A percentile compares a stretch with the other conserved stretches of the same genome.
Conservation (phyloP, 83 land plant genomes). For the Picea abies region DNA sequence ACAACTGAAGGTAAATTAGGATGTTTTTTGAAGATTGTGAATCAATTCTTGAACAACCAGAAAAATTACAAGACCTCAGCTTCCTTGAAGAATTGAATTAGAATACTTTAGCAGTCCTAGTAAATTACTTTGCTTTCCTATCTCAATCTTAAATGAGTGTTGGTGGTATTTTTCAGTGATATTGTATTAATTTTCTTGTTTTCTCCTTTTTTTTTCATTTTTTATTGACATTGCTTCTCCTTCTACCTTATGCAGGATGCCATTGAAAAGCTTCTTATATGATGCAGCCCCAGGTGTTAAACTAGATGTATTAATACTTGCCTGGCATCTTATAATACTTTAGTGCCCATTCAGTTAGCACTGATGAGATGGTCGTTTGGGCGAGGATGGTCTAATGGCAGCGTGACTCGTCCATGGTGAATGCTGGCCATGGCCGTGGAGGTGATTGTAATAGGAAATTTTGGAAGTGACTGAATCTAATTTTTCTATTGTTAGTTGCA, state of each 20-base stretch:
- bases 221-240: too few relatives aligned
- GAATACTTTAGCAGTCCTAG: background rate
- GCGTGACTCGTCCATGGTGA: too few relatives aligned
- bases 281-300: background rate
- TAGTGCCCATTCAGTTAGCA: background rate
- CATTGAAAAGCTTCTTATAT: conserved; percentile 91
- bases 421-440: too few relatives aligned
- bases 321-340: background rate
- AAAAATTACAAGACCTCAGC: too few relatives aligned
- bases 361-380: conserved; percentile 9
- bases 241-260: conserved; percentile 48
- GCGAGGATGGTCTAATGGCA: conserved; percentile 1
- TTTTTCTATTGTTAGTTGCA: too few relatives aligned
- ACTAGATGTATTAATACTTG: background rate
- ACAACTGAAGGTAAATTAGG: conserved; percentile 63
- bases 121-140: background rate
- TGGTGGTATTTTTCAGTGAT: background rate
- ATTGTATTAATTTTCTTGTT: background rate
- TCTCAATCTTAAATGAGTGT: background rate
- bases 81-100: background rate
- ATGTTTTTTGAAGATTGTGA: background rate
- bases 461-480: too few relatives aligned
- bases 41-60: background rate
- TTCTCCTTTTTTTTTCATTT: too few relatives aligned
- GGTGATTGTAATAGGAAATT: too few relatives aligned